A percentile compares a stretch with the other conserved stretches of the same genome.
phyloP scores from a whole-genome alignment of 371 early-diverging fungal species.

The Dipsacomyces acuminosporus region DNA sequence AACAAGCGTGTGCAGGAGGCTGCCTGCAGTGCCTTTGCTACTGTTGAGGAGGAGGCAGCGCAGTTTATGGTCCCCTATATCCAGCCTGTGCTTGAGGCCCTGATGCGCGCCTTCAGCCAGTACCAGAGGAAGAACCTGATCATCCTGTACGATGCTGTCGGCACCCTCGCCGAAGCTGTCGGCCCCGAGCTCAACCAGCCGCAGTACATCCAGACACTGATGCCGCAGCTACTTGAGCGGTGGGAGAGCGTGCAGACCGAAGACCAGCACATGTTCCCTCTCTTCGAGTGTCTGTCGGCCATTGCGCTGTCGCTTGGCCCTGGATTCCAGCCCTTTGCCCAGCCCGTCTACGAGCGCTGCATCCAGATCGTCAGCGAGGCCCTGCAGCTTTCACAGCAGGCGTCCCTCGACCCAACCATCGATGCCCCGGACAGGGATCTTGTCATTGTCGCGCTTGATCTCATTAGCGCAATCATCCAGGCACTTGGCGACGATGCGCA shows the following conservation, averaged over 20 bases:
- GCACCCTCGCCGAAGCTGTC: slow-evolving; percentile 88
- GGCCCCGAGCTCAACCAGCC: slow-evolving; percentile 73
- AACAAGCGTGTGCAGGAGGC: slow-evolving; percentile 95
- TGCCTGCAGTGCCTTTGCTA: slow-evolving; percentile 90
- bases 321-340: slow-evolving; percentile 77
- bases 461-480: slow-evolving; percentile 87
- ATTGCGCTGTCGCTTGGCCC: slow-evolving; percentile 81
- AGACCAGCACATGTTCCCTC: slow-evolving; percentile 81
- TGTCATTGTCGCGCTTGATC: slow-evolving; percentile 90
- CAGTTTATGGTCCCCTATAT: slow-evolving; percentile 76
- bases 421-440: slow-evolving; percentile 87
- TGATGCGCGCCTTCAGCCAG: slow-evolving; percentile 69
- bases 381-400: slow-evolving; percentile 61
- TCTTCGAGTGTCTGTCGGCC: slow-evolving; percentile 90
- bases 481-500: slow-evolving; percentile 75
- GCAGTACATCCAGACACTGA: slow-evolving; percentile 65
- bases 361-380: slow-evolving; percentile 73
- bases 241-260: slow-evolving; percentile 76
- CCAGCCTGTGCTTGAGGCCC: slow-evolving; percentile 67
- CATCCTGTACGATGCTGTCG: slow-evolving; percentile 89
- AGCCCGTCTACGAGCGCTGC: slow-evolving; percentile 80
- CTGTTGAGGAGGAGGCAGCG: slow-evolving; percentile 83
- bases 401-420: slow-evolving; percentile 55
- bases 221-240: slow-evolving; percentile 78
- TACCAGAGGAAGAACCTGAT: slow-evolving; percentile 87